A percentile compares a stretch with the other conserved stretches of the same genome.
phyloP scores from a whole-genome alignment of 306 rosid genomes.

The Leucaena leucocephala region DNA sequence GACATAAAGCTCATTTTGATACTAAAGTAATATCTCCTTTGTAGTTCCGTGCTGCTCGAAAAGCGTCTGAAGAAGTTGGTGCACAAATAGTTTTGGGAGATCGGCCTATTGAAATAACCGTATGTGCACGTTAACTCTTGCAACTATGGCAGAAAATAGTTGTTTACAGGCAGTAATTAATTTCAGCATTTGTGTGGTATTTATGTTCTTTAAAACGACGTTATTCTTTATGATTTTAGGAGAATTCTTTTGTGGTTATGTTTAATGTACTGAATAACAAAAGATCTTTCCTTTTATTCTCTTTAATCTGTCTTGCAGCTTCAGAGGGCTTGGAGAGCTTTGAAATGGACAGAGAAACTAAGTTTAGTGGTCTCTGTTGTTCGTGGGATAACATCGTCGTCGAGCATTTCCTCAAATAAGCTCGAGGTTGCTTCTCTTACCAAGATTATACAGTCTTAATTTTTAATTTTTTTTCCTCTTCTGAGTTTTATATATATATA shows the following conservation, averaged over 20 bases:
- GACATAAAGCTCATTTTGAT: constrained; percentile 8
- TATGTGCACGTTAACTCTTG: constrained; percentile 45
- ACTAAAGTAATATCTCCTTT: neutral
- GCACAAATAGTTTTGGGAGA: constrained; percentile 93
- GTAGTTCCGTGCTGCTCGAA: constrained; percentile 89
- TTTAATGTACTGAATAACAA: neutral
- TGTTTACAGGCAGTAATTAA: constrained; percentile 3
- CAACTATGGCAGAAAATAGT: constrained; percentile 2
- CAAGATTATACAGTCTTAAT: constrained; percentile 26
- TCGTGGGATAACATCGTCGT: constrained; percentile 70
- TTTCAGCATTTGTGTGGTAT: constrained; percentile 5
- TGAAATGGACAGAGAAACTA: constrained; percentile 72
- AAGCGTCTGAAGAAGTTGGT: constrained; percentile 82
- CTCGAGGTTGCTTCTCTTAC: constrained; percentile 58
- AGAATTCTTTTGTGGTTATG: constrained; percentile 4
- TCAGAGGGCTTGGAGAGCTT: constrained; percentile 87
- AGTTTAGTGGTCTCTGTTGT: constrained; percentile 68
- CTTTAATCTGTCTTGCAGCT: constrained; percentile 61
- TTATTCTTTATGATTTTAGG: constrained; percentile 14
- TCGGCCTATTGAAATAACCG: constrained; percentile 92
- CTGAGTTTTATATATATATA: neutral
- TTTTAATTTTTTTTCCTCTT: neutral
- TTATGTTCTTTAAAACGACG: neutral
- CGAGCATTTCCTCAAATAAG: constrained; percentile 51
- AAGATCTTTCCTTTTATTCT: neutral